Conservation (phyloP, 2,329 filamentous ascomycete species). For the Ophiostoma ips region DNA sequence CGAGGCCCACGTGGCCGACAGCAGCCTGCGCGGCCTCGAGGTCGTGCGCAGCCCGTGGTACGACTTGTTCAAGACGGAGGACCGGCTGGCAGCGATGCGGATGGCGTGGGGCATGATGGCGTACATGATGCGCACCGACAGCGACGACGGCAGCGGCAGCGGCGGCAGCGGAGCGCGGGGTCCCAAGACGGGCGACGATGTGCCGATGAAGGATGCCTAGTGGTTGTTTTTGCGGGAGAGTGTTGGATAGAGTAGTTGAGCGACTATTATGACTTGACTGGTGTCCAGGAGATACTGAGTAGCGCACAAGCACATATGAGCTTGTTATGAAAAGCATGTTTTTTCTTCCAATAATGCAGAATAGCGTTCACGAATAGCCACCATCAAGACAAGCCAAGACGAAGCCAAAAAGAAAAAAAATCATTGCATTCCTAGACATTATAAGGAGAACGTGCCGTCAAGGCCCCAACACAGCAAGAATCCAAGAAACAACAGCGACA, state of each 20-base stretch:
- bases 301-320: too few species aligned
- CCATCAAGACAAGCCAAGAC: too few species aligned
- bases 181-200: conserved; percentile 7
- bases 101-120: conserved; percentile 46
- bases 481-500: neutral
- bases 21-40: conserved; percentile 23
- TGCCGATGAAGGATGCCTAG: neutral
- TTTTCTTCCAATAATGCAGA: too few species aligned
- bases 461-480: neutral
- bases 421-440: too few species aligned
- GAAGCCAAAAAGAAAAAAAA: too few species aligned
- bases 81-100: conserved; percentile 42
- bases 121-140: conserved; percentile 38
- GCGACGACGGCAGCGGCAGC: neutral
- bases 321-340: too few species aligned
- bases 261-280: too few species aligned
- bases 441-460: neutral
- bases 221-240: neutral
- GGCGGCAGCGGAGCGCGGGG: too few species aligned
- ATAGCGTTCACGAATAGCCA: too few species aligned
- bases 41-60: conserved; percentile 48
- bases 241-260: too few species aligned
- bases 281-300: too few species aligned
- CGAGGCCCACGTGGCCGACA: neutral
- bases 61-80: conserved; percentile 41